Percentiles rank a stretch among this genome's conserved stretches.
phyloP scores from a whole-genome alignment of 176 grass and related monocot species.

The Miscanthus lutarioriparius region DNA sequence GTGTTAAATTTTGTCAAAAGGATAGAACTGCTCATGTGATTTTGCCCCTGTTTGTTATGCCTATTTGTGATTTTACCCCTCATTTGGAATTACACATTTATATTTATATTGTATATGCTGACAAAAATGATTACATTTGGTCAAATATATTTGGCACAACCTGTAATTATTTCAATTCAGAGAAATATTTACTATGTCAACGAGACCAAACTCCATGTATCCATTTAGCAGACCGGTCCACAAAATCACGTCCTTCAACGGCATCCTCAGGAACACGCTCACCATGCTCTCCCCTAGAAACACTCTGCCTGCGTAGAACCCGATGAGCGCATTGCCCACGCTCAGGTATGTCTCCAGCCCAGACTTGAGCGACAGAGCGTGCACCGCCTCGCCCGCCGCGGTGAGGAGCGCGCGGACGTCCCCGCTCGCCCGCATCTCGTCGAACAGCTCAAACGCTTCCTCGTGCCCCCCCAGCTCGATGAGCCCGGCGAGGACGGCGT shows the following conservation, averaged over 20 bases:
- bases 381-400: constrained; percentile 52
- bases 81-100: too few relatives aligned
- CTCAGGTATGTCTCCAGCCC: constrained; percentile 59
- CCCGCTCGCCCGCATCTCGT: constrained; percentile 43
- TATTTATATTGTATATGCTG: too few relatives aligned
- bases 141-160: too few relatives aligned
- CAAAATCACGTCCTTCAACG: constrained; percentile 44
- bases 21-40: too few relatives aligned
- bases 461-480: constrained; percentile 55
- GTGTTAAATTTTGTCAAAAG: too few relatives aligned
- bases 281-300: constrained; percentile 31
- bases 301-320: constrained; percentile 45
- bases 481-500: constrained; percentile 47
- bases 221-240: constrained; percentile 70
- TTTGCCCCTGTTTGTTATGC: too few relatives aligned
- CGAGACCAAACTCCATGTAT: constrained; percentile 66
- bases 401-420: constrained; percentile 35
- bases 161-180: too few relatives aligned
- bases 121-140: too few relatives aligned
- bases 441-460: constrained; percentile 62
- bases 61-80: too few relatives aligned
- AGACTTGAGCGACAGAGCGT: constrained; percentile 62
- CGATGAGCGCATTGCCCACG: constrained; percentile 59
- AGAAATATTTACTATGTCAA: constrained; percentile 22
- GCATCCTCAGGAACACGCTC: constrained; percentile 57